Evolutionary conservation across 768 basidiomycete species (phyloP).

Genomic region (Lyophyllum shimeji): DNA sequence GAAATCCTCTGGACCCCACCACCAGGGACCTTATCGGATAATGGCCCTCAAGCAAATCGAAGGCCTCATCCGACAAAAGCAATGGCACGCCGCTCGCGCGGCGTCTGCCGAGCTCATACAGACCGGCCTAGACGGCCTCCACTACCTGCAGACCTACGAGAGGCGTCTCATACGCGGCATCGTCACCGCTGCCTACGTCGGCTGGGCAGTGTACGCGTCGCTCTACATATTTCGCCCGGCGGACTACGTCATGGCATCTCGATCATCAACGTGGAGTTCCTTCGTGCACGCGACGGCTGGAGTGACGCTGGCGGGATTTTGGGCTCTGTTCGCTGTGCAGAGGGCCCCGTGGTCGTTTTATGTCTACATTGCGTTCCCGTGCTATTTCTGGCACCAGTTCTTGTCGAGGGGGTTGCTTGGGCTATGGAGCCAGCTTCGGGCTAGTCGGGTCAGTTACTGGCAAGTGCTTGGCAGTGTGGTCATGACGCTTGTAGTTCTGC

Average conservation of each 20-base stretch:
- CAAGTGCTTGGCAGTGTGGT: constrained; percentile 23
- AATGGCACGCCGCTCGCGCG: constrained; percentile 50
- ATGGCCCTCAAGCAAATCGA: constrained; percentile 42
- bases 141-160: constrained; percentile 86
- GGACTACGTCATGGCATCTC: constrained; percentile 14
- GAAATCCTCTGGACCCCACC: constrained; percentile 2
- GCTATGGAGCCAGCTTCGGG: constrained; percentile 9
- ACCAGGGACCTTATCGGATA: constrained; percentile 32
- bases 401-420: constrained; percentile 25
- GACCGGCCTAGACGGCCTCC: constrained; percentile 56
- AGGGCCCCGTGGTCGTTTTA: constrained; percentile 71
- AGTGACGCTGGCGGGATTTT: constrained; percentile 35
- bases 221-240: constrained; percentile 52
- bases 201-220: constrained; percentile 74
- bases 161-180: constrained; percentile 67
- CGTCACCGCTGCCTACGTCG: constrained; percentile 70
- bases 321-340: constrained; percentile 58
- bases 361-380: constrained; percentile 71
- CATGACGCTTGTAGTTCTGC: constrained; percentile 44
- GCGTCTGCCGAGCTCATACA: constrained; percentile 53
- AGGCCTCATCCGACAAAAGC: constrained; percentile 35
- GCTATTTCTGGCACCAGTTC: constrained; percentile 74
- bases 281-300: constrained; percentile 20
- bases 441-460: constrained; percentile 3
- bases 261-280: neutral